Base-by-base conservation (phyloP, 2,329 filamentous ascomycete species). In the Cercospora zeina region DNA sequence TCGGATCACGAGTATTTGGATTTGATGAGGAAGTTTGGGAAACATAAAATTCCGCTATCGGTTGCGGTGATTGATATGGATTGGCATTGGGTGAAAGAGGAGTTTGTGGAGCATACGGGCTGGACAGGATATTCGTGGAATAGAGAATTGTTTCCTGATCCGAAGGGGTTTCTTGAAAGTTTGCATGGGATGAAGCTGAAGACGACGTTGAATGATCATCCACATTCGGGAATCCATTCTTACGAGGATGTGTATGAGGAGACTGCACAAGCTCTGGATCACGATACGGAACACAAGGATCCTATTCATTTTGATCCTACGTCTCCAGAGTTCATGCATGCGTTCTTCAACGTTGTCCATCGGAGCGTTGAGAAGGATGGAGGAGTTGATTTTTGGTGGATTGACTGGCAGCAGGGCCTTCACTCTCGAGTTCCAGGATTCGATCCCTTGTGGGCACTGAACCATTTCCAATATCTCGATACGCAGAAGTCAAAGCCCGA, bases 101-200 rank as follows among this genome's bases (percentile, higher is more conserved):
- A 78, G 6, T 71, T 71, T n/a, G 76, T 79, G n/a, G 73, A 72
- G 10, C 72, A 77, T 58, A 78, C 79, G n/a, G 83, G 83, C 16
- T 85, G 82, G 81, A 86, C 83, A 0, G 85, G 85, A 1, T 87
- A 87, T 67, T 85, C 82, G 1, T 88, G 85, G 85, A 82, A 87
- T 68, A 80, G 77, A 58, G 72, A 82, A 27, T 74, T 86, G 0
- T 85, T 86, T 60, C 85, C 85, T 0, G 77, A 87, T 24, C 85
- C 85, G 0, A 73, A 75, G 3, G 74, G 67, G 0, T 87, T 88
- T 62, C 70, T 82, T 31, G 69, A 77, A 21, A 78, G 81, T 21
- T 70, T 88, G 33, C 85, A 85, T 60, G 69, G 79, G 4, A 77
- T 81, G 1, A 77, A 78, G 1, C 76, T 88, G 54, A 84, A 81